phyloP scores from a whole-genome alignment of 106 monocot genomes.

The Iris macrosiphon region DNA sequence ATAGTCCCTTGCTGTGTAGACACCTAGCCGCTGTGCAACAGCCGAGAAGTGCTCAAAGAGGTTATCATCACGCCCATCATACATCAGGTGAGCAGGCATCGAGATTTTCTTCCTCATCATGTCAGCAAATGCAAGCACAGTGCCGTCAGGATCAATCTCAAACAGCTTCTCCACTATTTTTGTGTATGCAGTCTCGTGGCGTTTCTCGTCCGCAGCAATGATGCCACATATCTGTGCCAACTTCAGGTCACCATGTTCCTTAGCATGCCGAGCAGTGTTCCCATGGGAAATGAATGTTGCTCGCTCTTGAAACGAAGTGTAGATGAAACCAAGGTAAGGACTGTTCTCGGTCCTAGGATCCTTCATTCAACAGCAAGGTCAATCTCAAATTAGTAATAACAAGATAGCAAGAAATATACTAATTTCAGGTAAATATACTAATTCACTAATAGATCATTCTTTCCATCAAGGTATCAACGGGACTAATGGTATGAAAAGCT shows the following conservation, averaged over 20 bases:
- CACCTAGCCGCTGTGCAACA: not conserved
- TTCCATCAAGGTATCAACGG: too few species aligned
- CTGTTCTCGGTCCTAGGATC: constrained; percentile 11
- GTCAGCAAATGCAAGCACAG: constrained; percentile 13
- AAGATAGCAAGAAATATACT: too few species aligned
- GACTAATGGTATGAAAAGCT: too few species aligned
- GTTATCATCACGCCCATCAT: constrained; percentile 6
- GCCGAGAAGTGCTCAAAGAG: constrained; percentile 1
- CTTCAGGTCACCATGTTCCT: constrained; percentile 6
- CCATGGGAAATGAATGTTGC: constrained; percentile 24
- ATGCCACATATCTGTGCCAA: constrained; percentile 14
- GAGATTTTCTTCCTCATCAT: constrained; percentile 18
- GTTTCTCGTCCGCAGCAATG: constrained; percentile 21
- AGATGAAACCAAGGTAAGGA: constrained; percentile 13
- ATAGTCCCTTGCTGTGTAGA: constrained; percentile 5
- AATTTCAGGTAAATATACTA: too few species aligned
- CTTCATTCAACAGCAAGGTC: too few species aligned
- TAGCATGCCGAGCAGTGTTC: constrained; percentile 17
- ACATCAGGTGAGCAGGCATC: constrained; percentile 8
- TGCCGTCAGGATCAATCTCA: constrained; percentile 15
- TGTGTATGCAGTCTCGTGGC: constrained; percentile 17
- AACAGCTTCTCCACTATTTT: constrained; percentile 17
- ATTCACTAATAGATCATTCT: too few species aligned
- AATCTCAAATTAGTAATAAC: too few species aligned
- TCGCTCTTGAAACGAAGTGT: constrained; percentile 20